phyloP scores from a whole-genome alignment of 2,329 filamentous ascomycete species.

The Emergomyces pasteurianus region DNA sequence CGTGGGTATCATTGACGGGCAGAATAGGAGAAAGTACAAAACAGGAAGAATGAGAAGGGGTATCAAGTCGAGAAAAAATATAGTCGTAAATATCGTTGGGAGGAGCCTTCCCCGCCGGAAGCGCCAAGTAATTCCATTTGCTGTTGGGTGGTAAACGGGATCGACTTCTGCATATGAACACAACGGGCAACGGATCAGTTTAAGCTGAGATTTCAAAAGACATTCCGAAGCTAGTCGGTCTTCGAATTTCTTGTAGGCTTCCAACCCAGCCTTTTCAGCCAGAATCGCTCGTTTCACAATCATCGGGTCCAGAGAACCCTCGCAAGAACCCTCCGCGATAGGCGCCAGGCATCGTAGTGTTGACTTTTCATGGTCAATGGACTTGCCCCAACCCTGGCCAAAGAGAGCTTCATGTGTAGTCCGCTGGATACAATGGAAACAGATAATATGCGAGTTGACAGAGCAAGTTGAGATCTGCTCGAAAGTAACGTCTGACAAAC shows the following conservation, averaged over 20 bases:
- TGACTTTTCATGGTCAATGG: constrained; percentile 58
- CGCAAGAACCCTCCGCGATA: constrained; percentile 52
- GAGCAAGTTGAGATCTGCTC: constrained; percentile 38
- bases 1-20: constrained; percentile 35
- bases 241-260: constrained; percentile 64
- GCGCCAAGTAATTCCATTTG: constrained; percentile 42
- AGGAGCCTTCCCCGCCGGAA: constrained; percentile 45
- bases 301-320: constrained; percentile 57
- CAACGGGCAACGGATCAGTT: constrained; percentile 75
- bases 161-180: constrained; percentile 87
- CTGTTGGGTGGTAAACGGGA: constrained; percentile 52
- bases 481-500: constrained; percentile 36
- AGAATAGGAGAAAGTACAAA: constrained; percentile 45
- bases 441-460: constrained; percentile 32
- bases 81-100: constrained; percentile 38
- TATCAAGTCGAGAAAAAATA: constrained; percentile 33
- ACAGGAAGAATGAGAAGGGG: constrained; percentile 39
- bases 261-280: constrained; percentile 55
- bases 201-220: constrained; percentile 59
- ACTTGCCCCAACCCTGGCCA: constrained; percentile 81
- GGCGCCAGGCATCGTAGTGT: constrained; percentile 78
- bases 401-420: constrained; percentile 80
- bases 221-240: constrained; percentile 66
- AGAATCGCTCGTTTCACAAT: constrained; percentile 63
- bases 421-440: constrained; percentile 64